These are phyloP conservation scores for Limnanthes douglasii DNA, from an alignment of 345 rosid genomes.

Conservation along the genomic window DNA sequence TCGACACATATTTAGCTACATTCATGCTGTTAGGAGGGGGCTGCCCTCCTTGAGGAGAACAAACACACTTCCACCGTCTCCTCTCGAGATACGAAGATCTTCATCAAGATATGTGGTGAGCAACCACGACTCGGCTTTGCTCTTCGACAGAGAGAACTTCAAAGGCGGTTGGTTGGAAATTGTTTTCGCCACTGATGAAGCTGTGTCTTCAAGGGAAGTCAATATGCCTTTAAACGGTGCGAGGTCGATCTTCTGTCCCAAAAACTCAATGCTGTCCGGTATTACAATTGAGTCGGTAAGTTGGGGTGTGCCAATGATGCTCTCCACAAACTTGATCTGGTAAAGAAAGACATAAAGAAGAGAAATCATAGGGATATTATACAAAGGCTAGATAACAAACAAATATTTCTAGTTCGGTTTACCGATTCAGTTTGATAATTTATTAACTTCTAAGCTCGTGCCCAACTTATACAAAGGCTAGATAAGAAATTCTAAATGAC, in stretches of 20 bases:
- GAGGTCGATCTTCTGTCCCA: conserved; percentile 71
- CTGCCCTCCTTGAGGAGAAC: conserved; percentile 86
- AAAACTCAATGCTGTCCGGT: conserved; percentile 59
- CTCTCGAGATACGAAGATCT: conserved; percentile 75
- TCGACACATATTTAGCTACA: no score
- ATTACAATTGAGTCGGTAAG: conserved; percentile 70
- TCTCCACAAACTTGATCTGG: conserved; percentile 78
- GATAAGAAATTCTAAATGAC: no score
- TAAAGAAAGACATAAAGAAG: neutral
- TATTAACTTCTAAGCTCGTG: no score
- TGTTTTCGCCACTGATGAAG: conserved; percentile 58
- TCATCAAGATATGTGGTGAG: conserved; percentile 74
- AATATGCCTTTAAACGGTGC: conserved; percentile 50
- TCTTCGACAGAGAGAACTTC: conserved; percentile 50
- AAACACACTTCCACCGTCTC: conserved; percentile 65
- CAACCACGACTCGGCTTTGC: conserved; percentile 70
- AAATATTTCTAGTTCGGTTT: no score
- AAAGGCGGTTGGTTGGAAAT: conserved; percentile 84
- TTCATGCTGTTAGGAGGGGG: conserved; percentile 34
- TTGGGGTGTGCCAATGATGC: conserved; percentile 81
- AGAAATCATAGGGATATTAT: no score
- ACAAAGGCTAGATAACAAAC: no score
- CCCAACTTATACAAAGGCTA: no score
- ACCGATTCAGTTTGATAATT: no score
- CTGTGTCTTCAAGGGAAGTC: conserved; percentile 67